Percentiles rank a stretch among this genome's conserved stretches.
Conservation (phyloP, 495 filamentous ascomycete species). For the Hyphodiscus hymeniophilus region DNA sequence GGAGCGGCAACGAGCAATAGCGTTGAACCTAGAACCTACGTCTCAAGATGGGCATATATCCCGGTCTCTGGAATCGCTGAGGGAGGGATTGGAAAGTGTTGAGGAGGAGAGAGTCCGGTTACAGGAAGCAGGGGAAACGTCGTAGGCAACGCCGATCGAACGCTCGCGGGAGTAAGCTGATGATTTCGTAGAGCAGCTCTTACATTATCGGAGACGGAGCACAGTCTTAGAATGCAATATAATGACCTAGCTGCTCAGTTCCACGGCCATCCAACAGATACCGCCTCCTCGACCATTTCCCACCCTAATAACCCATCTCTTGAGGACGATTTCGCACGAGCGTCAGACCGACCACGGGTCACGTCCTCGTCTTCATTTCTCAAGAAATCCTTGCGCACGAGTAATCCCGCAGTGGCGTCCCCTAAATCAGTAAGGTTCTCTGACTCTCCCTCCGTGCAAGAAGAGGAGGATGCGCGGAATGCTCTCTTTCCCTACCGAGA, state of each 20-base stretch:
- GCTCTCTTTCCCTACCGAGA: slow-evolving; percentile 61
- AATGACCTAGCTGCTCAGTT: slow-evolving; percentile 50
- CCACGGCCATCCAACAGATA: slow-evolving; percentile 47
- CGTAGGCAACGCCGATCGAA: slow-evolving; percentile 27
- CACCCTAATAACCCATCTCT: slow-evolving; percentile 62
- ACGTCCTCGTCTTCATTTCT: slow-evolving; percentile 32
- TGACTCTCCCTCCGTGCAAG: slow-evolving; percentile 48
- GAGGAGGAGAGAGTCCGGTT: slow-evolving; percentile 58
- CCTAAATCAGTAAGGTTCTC: slow-evolving; percentile 87
- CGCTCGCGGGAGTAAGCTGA: slow-evolving; percentile 6
- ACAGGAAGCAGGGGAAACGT: slow-evolving; percentile 50
- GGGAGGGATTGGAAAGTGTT: slow-evolving; percentile 70
- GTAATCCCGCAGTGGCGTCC: slow-evolving; percentile 14
- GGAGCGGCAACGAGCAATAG: slow-evolving; percentile 84
- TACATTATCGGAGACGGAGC: slow-evolving; percentile 38
- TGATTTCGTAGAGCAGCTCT: slow-evolving; percentile 31
- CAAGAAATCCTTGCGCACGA: slow-evolving; percentile 25
- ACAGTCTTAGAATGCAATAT: slow-evolving; percentile 48
- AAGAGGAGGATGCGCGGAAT: slow-evolving; percentile 45
- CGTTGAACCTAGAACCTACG: slow-evolving; percentile 74
- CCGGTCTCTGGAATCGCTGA: slow-evolving; percentile 75
- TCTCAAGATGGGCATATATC: slow-evolving; percentile 86
- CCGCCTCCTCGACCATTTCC: slow-evolving; percentile 37
- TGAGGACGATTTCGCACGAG: slow-evolving; percentile 56
- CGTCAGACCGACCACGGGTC: slow-evolving; percentile 33